Evolutionary conservation across 1,284 basidiomycete species (phyloP), one percentile per base, ranked within the genome.

Genomic region (Irpex sp.): DNA sequence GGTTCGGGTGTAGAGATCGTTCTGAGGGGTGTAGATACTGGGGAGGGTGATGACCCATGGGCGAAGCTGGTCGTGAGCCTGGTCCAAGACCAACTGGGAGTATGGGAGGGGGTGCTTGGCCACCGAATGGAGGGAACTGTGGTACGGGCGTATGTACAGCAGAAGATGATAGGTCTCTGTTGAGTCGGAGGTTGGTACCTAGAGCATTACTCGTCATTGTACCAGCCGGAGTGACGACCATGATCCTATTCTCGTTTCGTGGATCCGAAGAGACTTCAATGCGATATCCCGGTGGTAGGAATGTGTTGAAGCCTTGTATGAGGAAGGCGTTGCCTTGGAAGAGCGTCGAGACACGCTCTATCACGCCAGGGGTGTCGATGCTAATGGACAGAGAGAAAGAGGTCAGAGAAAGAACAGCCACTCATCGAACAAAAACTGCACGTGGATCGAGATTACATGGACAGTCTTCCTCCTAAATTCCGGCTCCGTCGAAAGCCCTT

Each of bases 251-350:
- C 58, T 87, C 82, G 68, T 93, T 86, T 65, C 81, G 78, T n/a
- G 87, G 84, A 74, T 90, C 87, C 49, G 78, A 80, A 63, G 90
- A 88, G 73, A 95, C 90, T 70, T 98, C 96, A 74, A 99, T 98
- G 65, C 94, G 90, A 78, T 99, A 99, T 39, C 96, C 96, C 21
- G 92, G 86, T 0, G 97, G 97, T 2, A 99, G 85, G 77, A 99
- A 99, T 3, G 96, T 98, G 79, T 99, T 99, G 85, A 99, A 99
- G 37, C 97, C 97, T 76, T 97, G 92, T 61, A 99, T 98, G 68
- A 99, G 90, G 64, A 83, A 77, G 1, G 93, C 94, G 75, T 98
- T 94, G 12, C 95, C 95, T 67, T 93, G 87, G 77, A 99, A 99
- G 52, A 99, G 87, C 66, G 85, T 87, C 2, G 96, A 98, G 58